Evolutionary conservation across 441 rosid species (phyloP).

Genomic region (Adansonia madagascariensis): DNA sequence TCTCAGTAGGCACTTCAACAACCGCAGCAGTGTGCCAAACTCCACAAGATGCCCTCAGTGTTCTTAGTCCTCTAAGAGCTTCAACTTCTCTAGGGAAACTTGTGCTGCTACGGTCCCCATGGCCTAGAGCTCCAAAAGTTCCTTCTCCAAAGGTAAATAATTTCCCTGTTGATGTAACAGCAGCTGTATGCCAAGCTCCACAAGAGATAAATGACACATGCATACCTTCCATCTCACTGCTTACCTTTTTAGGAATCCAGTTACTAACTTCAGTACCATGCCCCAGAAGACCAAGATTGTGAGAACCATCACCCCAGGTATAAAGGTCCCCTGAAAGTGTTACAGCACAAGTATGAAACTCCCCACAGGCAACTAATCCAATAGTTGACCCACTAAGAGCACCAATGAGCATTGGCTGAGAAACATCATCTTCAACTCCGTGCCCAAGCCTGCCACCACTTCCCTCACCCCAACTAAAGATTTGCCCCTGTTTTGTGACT

Average conservation of each 20-base stretch:
- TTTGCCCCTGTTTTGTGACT: conserved; percentile 64
- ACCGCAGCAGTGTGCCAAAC: conserved; percentile 82
- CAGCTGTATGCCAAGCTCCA: conserved; percentile 79
- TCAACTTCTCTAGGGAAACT: conserved; percentile 67
- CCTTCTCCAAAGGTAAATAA: conserved; percentile 74
- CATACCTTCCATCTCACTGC: conserved; percentile 64
- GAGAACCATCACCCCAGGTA: conserved; percentile 76
- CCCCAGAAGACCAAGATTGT: conserved; percentile 65
- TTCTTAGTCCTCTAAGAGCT: conserved; percentile 52
- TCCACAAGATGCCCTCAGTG: conserved; percentile 60
- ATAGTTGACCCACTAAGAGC: conserved; percentile 47
- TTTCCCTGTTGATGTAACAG: conserved; percentile 63
- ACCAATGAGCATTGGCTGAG: conserved; percentile 62
- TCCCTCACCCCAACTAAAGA: conserved; percentile 76
- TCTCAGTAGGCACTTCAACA: conserved; percentile 50
- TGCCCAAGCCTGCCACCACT: conserved; percentile 71
- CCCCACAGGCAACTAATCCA: conserved; percentile 67
- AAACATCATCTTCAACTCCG: conserved; percentile 58
- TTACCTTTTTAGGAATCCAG: conserved; percentile 62
- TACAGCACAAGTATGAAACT: conserved; percentile 75
- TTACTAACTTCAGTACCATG: conserved; percentile 60
- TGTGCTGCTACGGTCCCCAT: conserved; percentile 59
- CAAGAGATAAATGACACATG: conserved; percentile 62
- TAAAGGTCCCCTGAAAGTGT: conserved; percentile 67
- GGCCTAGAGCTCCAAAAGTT: conserved; percentile 71